A percentile compares a stretch with the other conserved stretches of the same genome.
Conservation (phyloP, 1,284 basidiomycete species). For the Boletus smithii region DNA sequence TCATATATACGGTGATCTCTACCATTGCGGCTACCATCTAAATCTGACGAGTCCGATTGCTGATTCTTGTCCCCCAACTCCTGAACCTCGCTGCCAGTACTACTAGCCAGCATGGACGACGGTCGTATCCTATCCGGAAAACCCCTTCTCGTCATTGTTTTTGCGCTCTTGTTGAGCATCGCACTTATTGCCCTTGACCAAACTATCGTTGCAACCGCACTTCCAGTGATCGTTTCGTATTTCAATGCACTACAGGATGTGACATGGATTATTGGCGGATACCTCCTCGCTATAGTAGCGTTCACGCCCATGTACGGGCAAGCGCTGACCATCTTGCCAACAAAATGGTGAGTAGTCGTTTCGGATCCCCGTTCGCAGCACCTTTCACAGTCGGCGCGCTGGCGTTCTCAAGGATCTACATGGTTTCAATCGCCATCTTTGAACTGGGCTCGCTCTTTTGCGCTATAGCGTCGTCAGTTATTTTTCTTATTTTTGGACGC, state of each 20-base stretch:
- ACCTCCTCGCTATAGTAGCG: constrained; percentile 17
- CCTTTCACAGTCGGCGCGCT: background rate
- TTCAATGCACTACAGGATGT: constrained; percentile 36
- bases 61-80: background rate
- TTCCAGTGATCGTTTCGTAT: constrained; percentile 42
- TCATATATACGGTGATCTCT: too few species aligned
- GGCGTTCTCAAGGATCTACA: constrained; percentile 28
- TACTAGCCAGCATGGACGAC: constrained; percentile 10
- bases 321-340: constrained; percentile 11
- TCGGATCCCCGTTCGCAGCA: constrained; percentile 7
- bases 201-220: constrained; percentile 39
- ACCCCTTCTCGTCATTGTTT: constrained; percentile 4
- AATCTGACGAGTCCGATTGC: too few species aligned
- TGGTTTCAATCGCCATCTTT: constrained; percentile 36
- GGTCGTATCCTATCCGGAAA: constrained; percentile 7
- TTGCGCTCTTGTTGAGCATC: constrained; percentile 18
- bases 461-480: constrained; percentile 44
- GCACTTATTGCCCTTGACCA: constrained; percentile 37
- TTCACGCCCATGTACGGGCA: constrained; percentile 18
- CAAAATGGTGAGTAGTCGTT: constrained; percentile 8
- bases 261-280: constrained; percentile 16
- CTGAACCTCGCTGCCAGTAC: background rate
- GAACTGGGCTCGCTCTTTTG: constrained; percentile 50
- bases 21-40: too few species aligned
- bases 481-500: constrained; percentile 44